These are phyloP conservation scores for Nakataea oryzae DNA, from an alignment of 2,329 filamentous ascomycete species.

Conservation along the genomic window DNA sequence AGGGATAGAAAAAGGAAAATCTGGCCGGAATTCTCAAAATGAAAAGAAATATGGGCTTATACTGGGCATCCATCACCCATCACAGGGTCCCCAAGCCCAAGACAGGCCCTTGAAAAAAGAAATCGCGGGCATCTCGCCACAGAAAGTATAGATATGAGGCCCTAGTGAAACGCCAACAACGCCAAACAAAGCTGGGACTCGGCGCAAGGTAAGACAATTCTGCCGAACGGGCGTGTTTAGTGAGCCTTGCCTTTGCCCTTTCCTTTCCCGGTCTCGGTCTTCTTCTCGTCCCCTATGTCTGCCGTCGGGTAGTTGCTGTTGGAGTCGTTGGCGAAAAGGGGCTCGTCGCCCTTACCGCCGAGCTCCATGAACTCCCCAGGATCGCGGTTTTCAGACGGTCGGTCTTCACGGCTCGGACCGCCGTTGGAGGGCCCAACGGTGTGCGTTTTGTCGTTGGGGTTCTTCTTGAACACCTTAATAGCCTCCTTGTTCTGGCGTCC, in stretches of 20 bases:
- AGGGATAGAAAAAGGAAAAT: neutral
- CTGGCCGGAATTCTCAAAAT: neutral
- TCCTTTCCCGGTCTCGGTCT: constrained; percentile 7
- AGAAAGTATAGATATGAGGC: neutral
- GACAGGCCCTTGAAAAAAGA: neutral
- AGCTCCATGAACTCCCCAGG: constrained; percentile 72
- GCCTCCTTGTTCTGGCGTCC: constrained; percentile 39
- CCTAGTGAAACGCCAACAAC: neutral
- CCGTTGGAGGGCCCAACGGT: constrained; percentile 2
- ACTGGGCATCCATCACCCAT: neutral
- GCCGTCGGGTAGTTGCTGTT: constrained; percentile 36
- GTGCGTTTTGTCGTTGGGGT: constrained; percentile 33
- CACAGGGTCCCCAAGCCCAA: neutral
- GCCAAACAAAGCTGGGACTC: neutral
- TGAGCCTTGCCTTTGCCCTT: constrained; percentile 11
- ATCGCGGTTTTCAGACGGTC: constrained; percentile 56
- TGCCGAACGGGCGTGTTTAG: neutral
- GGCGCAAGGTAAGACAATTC: neutral
- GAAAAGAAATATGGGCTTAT: neutral
- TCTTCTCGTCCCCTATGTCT: constrained; percentile 21
- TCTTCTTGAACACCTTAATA: constrained; percentile 69
- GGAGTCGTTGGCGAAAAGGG: constrained; percentile 58
- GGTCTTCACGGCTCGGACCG: constrained; percentile 42
- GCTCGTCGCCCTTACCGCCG: constrained; percentile 77
- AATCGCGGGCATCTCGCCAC: neutral